Evolutionary conservation across 176 grass and related monocot species (phyloP), one percentile per base, ranked within the genome.

Genomic region (Puccinellia tenuiflora): DNA sequence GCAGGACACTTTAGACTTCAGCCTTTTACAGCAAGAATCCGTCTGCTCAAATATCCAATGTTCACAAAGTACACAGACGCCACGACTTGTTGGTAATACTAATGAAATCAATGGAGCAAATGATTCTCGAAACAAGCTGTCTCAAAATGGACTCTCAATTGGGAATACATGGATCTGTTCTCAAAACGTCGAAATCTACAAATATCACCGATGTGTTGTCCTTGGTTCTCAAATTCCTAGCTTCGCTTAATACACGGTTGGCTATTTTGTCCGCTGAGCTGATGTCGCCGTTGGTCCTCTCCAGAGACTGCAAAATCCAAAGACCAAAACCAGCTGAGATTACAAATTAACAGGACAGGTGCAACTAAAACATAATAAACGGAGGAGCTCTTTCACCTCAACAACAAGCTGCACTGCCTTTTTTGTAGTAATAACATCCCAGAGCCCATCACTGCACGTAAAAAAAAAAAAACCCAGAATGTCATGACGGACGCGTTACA

Each of bases 141-240:
- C 51, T 39, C 61, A 9, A 8, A 59, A 67, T 56, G 48, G 66
- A 65, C 77, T 73, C 39, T 83, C 76, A 87, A 73, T 85, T 80
- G 72, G 42, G 43, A 42, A 52, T 88, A 91, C 80, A 88, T 65
- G 81, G 85, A 80, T 90, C 57, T 67, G 87, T 95, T 91, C 90
- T 90, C 79, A 93, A 78, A 30, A 81, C 45, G 77, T 93, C 89
- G 52, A 98, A 98, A 91, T 98, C 96, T 91, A 98, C 69, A 79
- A 91, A 95, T 82, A 98, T 84, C 76, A 98, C 54, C 31, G 89
- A 91, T 43, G 96, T 95, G 46, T 93, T 98, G 77, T 95, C 96
- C 79, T 90, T 90, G 39, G 95, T 98, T 64, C 85, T 79, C 77
- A 89, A 82, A 56, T 40, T 85, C 75, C 77, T 89, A 76, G 92